Evolutionary conservation across 768 basidiomycete genomes (phyloP).

Genomic region (Mrakia frigida): DNA sequence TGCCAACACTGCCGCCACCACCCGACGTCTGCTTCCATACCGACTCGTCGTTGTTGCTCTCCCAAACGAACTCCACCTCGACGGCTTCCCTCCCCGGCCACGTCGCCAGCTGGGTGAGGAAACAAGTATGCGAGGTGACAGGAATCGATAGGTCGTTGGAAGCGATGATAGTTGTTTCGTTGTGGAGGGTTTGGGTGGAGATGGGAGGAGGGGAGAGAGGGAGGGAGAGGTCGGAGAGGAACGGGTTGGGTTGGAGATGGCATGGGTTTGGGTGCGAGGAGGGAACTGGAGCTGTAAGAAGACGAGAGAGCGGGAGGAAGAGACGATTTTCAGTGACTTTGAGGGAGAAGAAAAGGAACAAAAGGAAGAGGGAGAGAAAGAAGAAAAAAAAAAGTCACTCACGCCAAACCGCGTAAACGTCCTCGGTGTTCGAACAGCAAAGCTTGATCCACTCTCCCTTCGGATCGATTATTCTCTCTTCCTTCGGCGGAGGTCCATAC

Average conservation of each 20-base stretch:
- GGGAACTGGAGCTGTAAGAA: background rate
- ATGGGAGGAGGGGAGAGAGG: background rate
- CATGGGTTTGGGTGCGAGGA: background rate
- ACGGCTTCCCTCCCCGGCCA: background rate
- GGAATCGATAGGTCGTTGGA: background rate
- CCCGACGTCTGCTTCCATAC: too few relatives aligned
- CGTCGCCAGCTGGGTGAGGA: background rate
- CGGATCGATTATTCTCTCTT: background rate
- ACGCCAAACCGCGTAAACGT: background rate
- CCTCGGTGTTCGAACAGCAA: background rate
- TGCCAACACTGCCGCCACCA: too few relatives aligned
- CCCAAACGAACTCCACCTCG: background rate
- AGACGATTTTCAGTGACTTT: background rate
- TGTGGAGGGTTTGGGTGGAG: background rate
- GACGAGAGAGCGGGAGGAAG: background rate
- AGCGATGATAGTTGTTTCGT: background rate
- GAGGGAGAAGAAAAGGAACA: background rate
- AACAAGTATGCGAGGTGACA: background rate
- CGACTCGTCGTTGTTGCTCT: too few relatives aligned
- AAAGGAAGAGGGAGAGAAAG: background rate
- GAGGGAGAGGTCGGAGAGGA: background rate
- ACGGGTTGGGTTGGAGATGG: background rate
- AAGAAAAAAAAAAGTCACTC: background rate
- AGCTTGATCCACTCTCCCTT: background rate
- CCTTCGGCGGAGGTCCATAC: background rate